phyloP scores from a whole-genome alignment of 495 filamentous ascomycete genomes.

The Neurospora pannonica region DNA sequence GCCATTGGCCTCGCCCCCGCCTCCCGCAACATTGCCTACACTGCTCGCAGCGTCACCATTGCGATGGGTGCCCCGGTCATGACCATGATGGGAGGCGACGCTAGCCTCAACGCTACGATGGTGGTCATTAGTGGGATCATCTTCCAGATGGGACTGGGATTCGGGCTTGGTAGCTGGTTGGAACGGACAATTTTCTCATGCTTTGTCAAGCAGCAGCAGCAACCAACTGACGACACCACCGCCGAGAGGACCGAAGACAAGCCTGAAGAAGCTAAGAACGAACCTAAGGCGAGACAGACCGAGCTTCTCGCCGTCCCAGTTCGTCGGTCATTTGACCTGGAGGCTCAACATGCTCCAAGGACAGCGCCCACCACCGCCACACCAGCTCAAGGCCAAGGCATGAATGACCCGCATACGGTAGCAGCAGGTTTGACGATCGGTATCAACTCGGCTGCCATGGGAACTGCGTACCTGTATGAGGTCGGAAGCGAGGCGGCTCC shows the following conservation, averaged over 20 bases:
- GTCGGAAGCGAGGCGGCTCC: conserved; percentile 35
- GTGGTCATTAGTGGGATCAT: conserved; percentile 38
- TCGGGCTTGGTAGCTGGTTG: conserved; percentile 25
- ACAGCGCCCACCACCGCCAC: background rate
- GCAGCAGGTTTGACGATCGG: conserved; percentile 37
- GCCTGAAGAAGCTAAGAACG: background rate
- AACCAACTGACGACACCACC: background rate
- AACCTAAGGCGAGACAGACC: background rate
- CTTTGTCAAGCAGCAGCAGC: background rate
- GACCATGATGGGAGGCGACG: conserved; percentile 27
- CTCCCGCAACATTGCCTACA: conserved; percentile 30
- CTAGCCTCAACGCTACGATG: conserved; percentile 32
- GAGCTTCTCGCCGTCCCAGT: background rate
- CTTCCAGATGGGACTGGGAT: conserved; percentile 32
- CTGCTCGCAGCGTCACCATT: conserved; percentile 37
- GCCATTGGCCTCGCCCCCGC: conserved; percentile 21
- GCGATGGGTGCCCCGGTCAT: conserved; percentile 31
- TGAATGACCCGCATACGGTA: conserved; percentile 21
- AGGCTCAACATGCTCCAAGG: background rate
- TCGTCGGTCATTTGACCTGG: background rate
- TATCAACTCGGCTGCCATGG: conserved; percentile 43
- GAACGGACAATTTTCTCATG: conserved; percentile 13
- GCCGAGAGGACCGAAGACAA: background rate
- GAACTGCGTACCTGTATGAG: conserved; percentile 39
- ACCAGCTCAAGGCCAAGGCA: background rate